Percentiles rank a stretch among this genome's conserved stretches.
phyloP scores from a whole-genome alignment of 2,329 filamentous ascomycete species.

The Xylaria sp. region DNA sequence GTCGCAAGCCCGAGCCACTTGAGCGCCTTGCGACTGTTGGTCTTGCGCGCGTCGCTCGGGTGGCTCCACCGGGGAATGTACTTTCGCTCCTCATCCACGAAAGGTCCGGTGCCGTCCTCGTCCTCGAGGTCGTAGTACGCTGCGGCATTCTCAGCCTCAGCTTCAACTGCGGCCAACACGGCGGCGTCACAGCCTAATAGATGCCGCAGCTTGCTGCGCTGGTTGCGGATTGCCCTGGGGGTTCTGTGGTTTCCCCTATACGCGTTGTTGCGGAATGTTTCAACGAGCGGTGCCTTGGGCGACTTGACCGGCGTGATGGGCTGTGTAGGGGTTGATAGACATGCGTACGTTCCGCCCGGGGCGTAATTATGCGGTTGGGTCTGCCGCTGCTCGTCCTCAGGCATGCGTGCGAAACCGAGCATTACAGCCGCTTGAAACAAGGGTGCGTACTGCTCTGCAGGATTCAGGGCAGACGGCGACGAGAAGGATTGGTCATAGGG shows the following conservation, averaged over 20 bases:
- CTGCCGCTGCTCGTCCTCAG: constrained; percentile 7
- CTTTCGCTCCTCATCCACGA: constrained; percentile 55
- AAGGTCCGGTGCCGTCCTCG: constrained; percentile 41
- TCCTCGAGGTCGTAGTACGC: constrained; percentile 43
- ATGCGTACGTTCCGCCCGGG: constrained; percentile 23
- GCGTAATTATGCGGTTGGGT: constrained; percentile 19
- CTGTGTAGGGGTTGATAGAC: constrained; percentile 14
- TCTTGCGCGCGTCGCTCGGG: constrained; percentile 44
- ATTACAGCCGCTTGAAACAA: constrained; percentile 34
- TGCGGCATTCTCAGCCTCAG: constrained; percentile 13
- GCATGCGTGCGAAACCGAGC: constrained; percentile 30
- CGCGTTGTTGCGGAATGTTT: constrained; percentile 40
- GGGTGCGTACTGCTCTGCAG: constrained; percentile 30
- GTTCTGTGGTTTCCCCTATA: constrained; percentile 9
- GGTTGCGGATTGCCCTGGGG: constrained; percentile 40
- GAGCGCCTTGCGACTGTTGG: constrained; percentile 57
- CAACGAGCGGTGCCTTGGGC: constrained; percentile 33
- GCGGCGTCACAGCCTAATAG: constrained; percentile 32
- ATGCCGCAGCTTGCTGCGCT: constrained; percentile 39
- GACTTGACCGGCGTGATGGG: constrained; percentile 34
- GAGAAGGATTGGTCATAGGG: constrained; percentile 16
- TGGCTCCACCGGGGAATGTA: constrained; percentile 55
- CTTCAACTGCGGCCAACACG: neutral
- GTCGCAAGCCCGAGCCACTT: constrained; percentile 57
- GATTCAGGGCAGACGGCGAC: constrained; percentile 30